Percentiles rank a stretch among this genome's conserved stretches.
Conservation (phyloP, 495 filamentous ascomycete species). For the Penicillium soppii region DNA sequence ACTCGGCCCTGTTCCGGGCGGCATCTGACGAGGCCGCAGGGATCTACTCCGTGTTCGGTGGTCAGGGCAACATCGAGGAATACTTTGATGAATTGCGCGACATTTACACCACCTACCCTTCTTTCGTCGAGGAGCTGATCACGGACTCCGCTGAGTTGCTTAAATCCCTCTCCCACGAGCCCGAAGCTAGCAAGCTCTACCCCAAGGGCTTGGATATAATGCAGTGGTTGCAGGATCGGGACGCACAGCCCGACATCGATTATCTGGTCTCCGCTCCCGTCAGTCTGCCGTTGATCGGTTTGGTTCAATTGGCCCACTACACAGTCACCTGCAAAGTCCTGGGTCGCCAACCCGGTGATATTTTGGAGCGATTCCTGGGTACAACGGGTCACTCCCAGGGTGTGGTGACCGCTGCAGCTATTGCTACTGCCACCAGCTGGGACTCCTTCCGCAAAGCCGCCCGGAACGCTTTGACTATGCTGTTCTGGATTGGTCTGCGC, state of each 20-base stretch:
- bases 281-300: conserved; percentile 92
- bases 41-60: conserved; percentile 92
- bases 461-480: conserved; percentile 76
- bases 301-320: conserved; percentile 94
- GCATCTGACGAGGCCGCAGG: conserved; percentile 74
- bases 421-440: conserved; percentile 85
- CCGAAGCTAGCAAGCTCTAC: conserved; percentile 89
- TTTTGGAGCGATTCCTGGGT: conserved; percentile 77
- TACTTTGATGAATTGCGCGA: conserved; percentile 97
- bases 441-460: conserved; percentile 79
- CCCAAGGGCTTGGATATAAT: conserved; percentile 92
- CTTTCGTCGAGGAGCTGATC: conserved; percentile 84
- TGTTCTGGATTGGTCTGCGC: conserved; percentile 99
- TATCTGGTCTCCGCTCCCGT: conserved; percentile 97
- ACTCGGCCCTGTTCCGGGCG: conserved; percentile 89
- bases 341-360: conserved; percentile 80
- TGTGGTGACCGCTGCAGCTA: conserved; percentile 88
- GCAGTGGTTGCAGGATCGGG: conserved; percentile 83
- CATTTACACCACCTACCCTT: conserved; percentile 85
- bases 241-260: conserved; percentile 87
- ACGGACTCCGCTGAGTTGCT: conserved; percentile 75
- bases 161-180: conserved; percentile 78
- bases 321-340: conserved; percentile 86
- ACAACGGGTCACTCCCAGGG: conserved; percentile 98
- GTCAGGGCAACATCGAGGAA: conserved; percentile 99